Conservation (phyloP, 257 asterid genomes). For the Anisodus acutangulus region DNA sequence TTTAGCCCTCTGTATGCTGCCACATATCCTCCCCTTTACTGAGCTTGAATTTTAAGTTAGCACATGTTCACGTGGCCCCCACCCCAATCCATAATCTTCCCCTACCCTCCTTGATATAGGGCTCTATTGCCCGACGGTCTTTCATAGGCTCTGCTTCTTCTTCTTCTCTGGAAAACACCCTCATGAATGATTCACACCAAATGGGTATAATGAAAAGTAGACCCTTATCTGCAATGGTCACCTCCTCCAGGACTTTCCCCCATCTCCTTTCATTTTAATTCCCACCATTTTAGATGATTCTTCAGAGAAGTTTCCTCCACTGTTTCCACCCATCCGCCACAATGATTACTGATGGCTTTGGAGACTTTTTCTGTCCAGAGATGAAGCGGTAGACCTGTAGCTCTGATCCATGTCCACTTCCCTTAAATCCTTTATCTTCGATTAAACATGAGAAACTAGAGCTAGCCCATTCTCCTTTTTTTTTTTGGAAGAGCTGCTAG, state of each 20-base stretch:
- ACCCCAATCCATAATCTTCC: background rate
- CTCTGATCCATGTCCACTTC: background rate
- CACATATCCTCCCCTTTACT: background rate
- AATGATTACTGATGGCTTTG: background rate
- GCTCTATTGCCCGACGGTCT: background rate
- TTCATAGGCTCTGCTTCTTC: background rate
- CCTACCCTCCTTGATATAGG: background rate
- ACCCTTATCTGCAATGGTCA: background rate
- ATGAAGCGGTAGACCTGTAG: background rate
- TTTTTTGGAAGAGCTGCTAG: background rate
- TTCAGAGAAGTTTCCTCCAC: background rate
- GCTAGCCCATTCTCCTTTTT: background rate
- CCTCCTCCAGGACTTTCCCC: background rate
- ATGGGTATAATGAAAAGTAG: background rate
- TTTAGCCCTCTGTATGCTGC: background rate
- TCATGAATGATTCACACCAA: background rate
- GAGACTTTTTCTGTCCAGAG: background rate
- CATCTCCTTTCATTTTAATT: background rate
- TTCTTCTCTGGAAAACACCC: background rate
- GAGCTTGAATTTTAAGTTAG: background rate
- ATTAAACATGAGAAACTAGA: conserved; percentile 7
- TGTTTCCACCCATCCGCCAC: background rate
- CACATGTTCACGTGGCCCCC: background rate
- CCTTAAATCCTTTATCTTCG: background rate
- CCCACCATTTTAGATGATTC: background rate